Base-by-base conservation (phyloP, 1,284 basidiomycete species). In the Kwoniella shivajii region DNA sequence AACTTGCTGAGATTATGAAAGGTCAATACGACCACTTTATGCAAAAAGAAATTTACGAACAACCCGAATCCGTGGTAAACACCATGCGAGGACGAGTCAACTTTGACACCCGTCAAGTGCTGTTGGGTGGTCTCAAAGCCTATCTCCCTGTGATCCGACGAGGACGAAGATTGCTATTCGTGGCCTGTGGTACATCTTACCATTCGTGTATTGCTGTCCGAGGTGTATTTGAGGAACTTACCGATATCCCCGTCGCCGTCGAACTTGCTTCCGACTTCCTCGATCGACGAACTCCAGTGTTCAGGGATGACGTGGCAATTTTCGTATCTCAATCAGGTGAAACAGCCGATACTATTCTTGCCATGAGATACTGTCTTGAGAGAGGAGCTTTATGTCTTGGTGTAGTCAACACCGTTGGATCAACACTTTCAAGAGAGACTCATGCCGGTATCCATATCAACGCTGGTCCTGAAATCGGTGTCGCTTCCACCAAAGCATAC, bases 21-120 rank as follows among this genome's bases (percentile, higher is more conserved):
- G 96, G 96, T 76, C 92, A 93, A 78, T 99, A 97, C 77, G 92
- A 95, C 77, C 94, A 96, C 80, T 99, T 99, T 80, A 99, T 99
- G 96, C 95, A 99, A 80, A 99, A 99, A 83, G 96, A 99, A 80
- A 99, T 99, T 74, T 99, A 96, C 84, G 96, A 99, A 78, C 96
- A 99, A 80, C 96, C 95, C 60, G 96, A 99, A 76, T 97, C 93
- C 45, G 96, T 99, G 67, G 92, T 99, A 80, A 99, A 99, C 85
- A 99, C 96, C 50, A 99, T 99, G 96, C 91, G 96, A 85, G 96
- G 96, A 64, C 92, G 96, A 71, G 91, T 99, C 83, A 99, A 97
- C 85, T 99, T 99, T 76, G 96, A 99, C 78, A 86, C 84, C 55
- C 86, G 90, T 79, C 84, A 84, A 63, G 90, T 99, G 76, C 97